These are phyloP conservation scores for Fusarium sterilihyphosum DNA, from an alignment of 2,329 filamentous ascomycete genomes.

Conservation along the genomic window DNA sequence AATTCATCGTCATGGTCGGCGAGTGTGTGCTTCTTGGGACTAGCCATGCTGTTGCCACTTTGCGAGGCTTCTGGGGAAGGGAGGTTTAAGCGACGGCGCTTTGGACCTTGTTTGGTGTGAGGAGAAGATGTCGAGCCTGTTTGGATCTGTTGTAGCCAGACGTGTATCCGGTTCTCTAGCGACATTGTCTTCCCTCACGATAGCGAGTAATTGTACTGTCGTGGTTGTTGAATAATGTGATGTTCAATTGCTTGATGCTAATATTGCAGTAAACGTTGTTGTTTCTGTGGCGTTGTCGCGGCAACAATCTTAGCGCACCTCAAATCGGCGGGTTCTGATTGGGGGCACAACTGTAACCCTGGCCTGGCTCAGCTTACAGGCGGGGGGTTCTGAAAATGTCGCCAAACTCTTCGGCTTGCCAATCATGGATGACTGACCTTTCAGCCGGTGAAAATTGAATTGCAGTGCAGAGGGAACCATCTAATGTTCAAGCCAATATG, in stretches of 20 bases:
- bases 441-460: neutral
- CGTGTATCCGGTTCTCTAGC: neutral
- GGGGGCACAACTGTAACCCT: neutral
- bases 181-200: neutral
- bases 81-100: neutral
- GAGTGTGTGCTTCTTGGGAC: neutral
- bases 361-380: neutral
- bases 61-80: neutral
- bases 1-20: neutral
- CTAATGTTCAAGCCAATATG: accelerated
- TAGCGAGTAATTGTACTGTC: neutral
- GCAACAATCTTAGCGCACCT: neutral
- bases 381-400: neutral
- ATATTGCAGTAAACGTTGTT: neutral
- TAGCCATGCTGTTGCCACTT: neutral
- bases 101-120: neutral
- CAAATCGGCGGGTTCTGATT: neutral
- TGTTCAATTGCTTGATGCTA: neutral
- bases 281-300: neutral
- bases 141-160: neutral
- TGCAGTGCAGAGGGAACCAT: neutral
- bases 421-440: neutral
- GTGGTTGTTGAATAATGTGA: neutral
- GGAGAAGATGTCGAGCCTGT: neutral
- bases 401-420: neutral